Conservation (phyloP, 768 basidiomycete species). For the Boletus patriciae region DNA sequence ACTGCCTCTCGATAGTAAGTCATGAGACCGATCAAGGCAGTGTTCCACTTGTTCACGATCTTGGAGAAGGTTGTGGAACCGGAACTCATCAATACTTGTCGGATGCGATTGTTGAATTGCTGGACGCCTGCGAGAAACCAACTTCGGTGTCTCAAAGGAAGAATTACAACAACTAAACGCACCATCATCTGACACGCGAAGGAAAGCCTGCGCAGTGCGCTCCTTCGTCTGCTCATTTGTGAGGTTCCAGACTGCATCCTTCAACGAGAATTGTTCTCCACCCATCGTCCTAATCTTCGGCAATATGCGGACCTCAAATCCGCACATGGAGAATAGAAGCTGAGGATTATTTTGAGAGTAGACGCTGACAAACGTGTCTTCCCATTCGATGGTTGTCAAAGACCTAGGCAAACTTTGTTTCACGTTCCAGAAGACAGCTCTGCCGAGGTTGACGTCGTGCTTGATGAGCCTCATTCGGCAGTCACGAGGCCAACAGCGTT, state of each 20-base stretch:
- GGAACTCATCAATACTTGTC: constrained; percentile 97
- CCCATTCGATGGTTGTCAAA: constrained; percentile 98
- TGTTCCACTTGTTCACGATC: constrained; percentile 99
- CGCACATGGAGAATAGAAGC: constrained; percentile 95
- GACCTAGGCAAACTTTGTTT: constrained; percentile 95
- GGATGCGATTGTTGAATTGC: constrained; percentile 96
- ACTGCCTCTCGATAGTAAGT: constrained; percentile 98
- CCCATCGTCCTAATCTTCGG: constrained; percentile 95
- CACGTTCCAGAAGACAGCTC: constrained; percentile 99
- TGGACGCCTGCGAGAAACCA: constrained; percentile 62
- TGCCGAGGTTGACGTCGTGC: constrained; percentile 97
- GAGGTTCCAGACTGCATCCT: constrained; percentile 95
- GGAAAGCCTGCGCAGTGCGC: constrained; percentile 95
- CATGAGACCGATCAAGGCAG: constrained; percentile 92
- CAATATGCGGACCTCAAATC: constrained; percentile 97
- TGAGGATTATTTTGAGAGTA: constrained; percentile 98
- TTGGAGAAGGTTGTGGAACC: constrained; percentile 99
- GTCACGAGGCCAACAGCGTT: constrained; percentile 98
- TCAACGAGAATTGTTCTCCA: constrained; percentile 95
- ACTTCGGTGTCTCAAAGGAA: neutral
- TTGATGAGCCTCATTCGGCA: constrained; percentile 99
- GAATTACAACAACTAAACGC: constrained; percentile 2
- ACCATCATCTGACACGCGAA: constrained; percentile 96
- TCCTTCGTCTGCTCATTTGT: constrained; percentile 98
- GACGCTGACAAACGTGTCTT: constrained; percentile 95